phyloP scores from a whole-genome alignment of 495 filamentous ascomycete genomes.

The Annulohypoxylon nitens region DNA sequence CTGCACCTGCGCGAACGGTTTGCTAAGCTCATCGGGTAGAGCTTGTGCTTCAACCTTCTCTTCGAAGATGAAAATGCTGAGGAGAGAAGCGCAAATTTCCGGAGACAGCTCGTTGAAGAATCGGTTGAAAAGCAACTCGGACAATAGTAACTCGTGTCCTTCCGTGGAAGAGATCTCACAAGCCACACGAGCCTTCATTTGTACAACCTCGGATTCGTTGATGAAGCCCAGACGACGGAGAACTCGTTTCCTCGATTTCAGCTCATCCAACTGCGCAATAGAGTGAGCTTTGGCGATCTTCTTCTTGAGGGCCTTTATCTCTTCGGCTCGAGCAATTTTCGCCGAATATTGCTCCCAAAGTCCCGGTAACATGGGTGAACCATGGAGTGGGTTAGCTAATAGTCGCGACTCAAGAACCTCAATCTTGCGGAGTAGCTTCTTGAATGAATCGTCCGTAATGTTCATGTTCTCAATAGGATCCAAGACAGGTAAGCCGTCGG shows the following conservation, averaged over 20 bases:
- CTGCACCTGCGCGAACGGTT: slow-evolving; percentile 87
- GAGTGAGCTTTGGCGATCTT: slow-evolving; percentile 84
- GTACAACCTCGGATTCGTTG: slow-evolving; percentile 91
- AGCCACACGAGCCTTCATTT: slow-evolving; percentile 94
- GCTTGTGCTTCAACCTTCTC: slow-evolving; percentile 85
- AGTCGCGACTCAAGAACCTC: slow-evolving; percentile 94
- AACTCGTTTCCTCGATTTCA: slow-evolving; percentile 96
- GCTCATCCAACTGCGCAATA: slow-evolving; percentile 91
- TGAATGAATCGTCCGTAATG: slow-evolving; percentile 92
- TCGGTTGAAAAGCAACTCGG: slow-evolving; percentile 93
- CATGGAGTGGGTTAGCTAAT: slow-evolving; percentile 88
- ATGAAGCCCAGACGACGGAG: slow-evolving; percentile 95
- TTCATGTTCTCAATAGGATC: slow-evolving; percentile 96
- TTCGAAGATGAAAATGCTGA: slow-evolving; percentile 96
- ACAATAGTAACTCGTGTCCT: slow-evolving; percentile 85
- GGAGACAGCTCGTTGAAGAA: slow-evolving; percentile 97
- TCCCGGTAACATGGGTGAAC: slow-evolving; percentile 82
- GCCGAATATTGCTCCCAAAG: slow-evolving; percentile 85
- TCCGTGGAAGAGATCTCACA: slow-evolving; percentile 96
- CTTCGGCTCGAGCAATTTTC: slow-evolving; percentile 79
- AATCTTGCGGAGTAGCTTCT: slow-evolving; percentile 93
- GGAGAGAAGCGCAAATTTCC: slow-evolving; percentile 83
- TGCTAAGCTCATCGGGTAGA: slow-evolving; percentile 84
- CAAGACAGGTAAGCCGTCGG: slow-evolving; percentile 88
- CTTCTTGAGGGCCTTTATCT: slow-evolving; percentile 90